These are phyloP conservation scores for Eleusine coracana DNA, from an alignment of 176 grass and related monocot genomes.

Conservation along the genomic window DNA sequence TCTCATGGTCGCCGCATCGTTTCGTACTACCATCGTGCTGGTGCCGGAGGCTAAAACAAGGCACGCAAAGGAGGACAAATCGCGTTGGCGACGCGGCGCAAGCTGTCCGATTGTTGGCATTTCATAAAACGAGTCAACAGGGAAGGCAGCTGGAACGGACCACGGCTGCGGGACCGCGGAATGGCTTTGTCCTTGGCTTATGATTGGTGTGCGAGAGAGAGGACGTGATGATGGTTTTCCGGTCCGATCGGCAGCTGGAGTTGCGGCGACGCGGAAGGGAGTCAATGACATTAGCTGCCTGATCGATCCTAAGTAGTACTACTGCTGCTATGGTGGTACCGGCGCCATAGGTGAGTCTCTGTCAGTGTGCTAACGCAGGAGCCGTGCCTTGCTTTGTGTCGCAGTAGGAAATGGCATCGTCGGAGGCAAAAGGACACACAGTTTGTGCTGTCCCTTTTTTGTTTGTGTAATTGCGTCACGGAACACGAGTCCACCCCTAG, in stretches of 20 bases:
- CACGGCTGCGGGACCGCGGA: background rate
- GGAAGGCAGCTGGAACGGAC: background rate
- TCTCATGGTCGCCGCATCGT: background rate
- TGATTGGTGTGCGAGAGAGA: no score
- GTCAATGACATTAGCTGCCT: no score
- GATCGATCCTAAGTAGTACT: no score
- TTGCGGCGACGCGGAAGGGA: no score
- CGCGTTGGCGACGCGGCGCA: background rate
- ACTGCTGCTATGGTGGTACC: no score
- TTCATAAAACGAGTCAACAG: background rate
- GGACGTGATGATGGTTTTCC: no score
- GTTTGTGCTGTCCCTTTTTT: background rate
- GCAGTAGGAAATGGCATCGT: background rate
- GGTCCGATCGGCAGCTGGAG: no score
- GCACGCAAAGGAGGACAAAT: slow-evolving; percentile 24
- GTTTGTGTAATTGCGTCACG: background rate
- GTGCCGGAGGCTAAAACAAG: background rate
- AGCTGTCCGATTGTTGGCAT: background rate
- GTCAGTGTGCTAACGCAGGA: no score
- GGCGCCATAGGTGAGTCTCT: no score
- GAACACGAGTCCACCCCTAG: background rate
- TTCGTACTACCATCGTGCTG: background rate
- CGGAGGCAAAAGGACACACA: background rate
- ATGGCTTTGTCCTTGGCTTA: background rate
- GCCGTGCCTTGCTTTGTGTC: background rate